Percentiles rank a stretch among this genome's conserved stretches.
These are phyloP conservation scores for Bacterosira constricta DNA, from an alignment of 108 stramenopile genomes.

Conservation along the genomic window DNA sequence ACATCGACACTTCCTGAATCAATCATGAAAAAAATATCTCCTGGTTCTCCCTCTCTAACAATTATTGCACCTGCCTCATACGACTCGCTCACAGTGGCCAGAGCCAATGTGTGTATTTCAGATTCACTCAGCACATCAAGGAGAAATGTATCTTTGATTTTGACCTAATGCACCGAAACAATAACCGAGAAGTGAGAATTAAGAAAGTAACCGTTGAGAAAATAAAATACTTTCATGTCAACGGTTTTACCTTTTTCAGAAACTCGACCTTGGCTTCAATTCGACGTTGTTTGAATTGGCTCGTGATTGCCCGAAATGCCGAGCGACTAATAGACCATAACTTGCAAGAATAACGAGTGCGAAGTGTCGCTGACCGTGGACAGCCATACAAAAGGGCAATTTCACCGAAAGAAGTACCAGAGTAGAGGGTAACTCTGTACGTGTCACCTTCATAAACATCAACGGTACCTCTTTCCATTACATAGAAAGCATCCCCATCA, in stretches of 20 bases:
- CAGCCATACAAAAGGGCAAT: slow-evolving; percentile 83
- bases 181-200: no score
- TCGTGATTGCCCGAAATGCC: slow-evolving; percentile 55
- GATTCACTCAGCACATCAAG: slow-evolving; percentile 35
- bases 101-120: slow-evolving; percentile 44
- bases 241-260: slow-evolving; percentile 42
- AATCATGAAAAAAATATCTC: slow-evolving; percentile 61
- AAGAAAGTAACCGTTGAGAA: no score
- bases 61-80: slow-evolving; percentile 38
- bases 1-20: slow-evolving; percentile 51
- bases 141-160: slow-evolving; percentile 50
- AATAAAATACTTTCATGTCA: slow-evolving; percentile 35
- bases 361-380: slow-evolving; percentile 74
- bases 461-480: slow-evolving; percentile 58
- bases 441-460: slow-evolving; percentile 50
- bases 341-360: slow-evolving; percentile 53
- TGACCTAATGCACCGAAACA: no score
- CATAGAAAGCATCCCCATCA: slow-evolving; percentile 69
- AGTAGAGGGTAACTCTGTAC: slow-evolving; percentile 26
- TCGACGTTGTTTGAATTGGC: slow-evolving; percentile 44
- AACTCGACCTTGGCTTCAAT: slow-evolving; percentile 53
- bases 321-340: slow-evolving; percentile 66
- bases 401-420: slow-evolving; percentile 75
- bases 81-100: slow-evolving; percentile 27
- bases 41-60: slow-evolving; percentile 53